Conservation (phyloP, 2,329 filamentous ascomycete species). For the Fusarium siculi region DNA sequence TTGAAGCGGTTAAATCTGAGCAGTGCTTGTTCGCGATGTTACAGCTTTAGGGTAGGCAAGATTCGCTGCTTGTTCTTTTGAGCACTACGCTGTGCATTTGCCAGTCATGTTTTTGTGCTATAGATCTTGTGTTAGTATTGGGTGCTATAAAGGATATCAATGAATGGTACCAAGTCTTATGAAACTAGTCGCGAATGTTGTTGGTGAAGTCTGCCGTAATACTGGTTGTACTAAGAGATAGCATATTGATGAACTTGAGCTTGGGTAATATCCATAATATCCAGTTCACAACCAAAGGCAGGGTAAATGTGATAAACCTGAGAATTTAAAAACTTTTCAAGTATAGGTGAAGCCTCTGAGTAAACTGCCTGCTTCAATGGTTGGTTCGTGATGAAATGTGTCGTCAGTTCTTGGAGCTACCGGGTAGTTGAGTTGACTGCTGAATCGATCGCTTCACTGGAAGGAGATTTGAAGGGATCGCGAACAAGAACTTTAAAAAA, state of each 20-base stretch:
- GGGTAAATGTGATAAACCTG: rapidly evolving
- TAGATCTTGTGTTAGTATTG: rapidly evolving
- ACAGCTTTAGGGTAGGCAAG: background rate
- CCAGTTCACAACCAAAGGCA: rapidly evolving
- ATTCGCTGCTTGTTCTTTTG: rapidly evolving
- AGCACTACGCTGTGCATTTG: rapidly evolving
- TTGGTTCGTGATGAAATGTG: rapidly evolving
- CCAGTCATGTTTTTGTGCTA: background rate
- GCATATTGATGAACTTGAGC: rapidly evolving
- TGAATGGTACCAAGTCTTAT: rapidly evolving
- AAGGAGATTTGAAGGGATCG: background rate
- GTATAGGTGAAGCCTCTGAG: too few relatives aligned
- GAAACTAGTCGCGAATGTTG: rapidly evolving
- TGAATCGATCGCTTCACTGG: too few relatives aligned
- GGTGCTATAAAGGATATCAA: rapidly evolving
- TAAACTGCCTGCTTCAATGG: background rate
- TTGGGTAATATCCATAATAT: rapidly evolving
- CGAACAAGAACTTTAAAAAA: background rate
- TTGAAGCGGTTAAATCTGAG: background rate
- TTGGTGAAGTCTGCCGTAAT: rapidly evolving
- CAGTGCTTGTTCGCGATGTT: rapidly evolving
- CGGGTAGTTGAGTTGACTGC: background rate
- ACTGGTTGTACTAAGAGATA: rapidly evolving
- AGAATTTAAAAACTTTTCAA: too few relatives aligned
- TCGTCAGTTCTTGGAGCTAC: background rate